phyloP scores from a whole-genome alignment of 1,284 basidiomycete species.

The Peniophora sp. region DNA sequence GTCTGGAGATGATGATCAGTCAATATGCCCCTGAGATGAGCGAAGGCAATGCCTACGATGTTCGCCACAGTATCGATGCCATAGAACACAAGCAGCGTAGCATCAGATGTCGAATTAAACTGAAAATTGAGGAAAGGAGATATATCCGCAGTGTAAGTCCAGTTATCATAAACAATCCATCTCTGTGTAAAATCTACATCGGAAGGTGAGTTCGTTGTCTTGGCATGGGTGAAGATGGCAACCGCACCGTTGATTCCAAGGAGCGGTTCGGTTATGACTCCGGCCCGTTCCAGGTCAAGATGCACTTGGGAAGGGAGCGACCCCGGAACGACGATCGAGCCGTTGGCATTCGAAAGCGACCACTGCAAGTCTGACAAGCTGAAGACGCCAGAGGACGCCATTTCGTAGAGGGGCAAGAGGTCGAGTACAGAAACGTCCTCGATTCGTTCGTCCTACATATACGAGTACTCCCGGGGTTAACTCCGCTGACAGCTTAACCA shows the following conservation, averaged over 20 bases:
- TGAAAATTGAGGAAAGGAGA: slow-evolving; percentile 28
- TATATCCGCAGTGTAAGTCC: slow-evolving; percentile 55
- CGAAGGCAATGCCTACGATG: slow-evolving; percentile 29
- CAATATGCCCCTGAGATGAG: background rate
- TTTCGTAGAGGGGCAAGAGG: too few relatives aligned
- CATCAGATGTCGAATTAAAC: slow-evolving; percentile 16
- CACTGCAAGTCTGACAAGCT: slow-evolving; percentile 39
- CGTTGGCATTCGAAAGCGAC: slow-evolving; percentile 46
- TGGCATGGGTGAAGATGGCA: background rate
- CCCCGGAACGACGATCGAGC: slow-evolving; percentile 44
- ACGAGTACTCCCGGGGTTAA: too few relatives aligned
- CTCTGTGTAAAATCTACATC: slow-evolving; percentile 43
- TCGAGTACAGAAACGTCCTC: too few relatives aligned
- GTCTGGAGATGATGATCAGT: slow-evolving; percentile 24
- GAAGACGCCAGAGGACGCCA: slow-evolving; percentile 28
- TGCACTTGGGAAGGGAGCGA: slow-evolving; percentile 47
- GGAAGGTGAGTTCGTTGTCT: slow-evolving; percentile 1
- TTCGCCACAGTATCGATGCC: slow-evolving; percentile 54
- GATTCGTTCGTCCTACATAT: too few relatives aligned
- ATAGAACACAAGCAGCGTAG: slow-evolving; percentile 45
- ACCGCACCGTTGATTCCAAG: slow-evolving; percentile 42
- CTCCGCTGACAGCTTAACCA: too few relatives aligned
- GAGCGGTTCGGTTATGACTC: slow-evolving; percentile 47
- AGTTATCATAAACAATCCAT: slow-evolving; percentile 54
- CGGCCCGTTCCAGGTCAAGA: slow-evolving; percentile 44